Base-by-base conservation (phyloP, 768 basidiomycete species). In the Russula emetica region DNA sequence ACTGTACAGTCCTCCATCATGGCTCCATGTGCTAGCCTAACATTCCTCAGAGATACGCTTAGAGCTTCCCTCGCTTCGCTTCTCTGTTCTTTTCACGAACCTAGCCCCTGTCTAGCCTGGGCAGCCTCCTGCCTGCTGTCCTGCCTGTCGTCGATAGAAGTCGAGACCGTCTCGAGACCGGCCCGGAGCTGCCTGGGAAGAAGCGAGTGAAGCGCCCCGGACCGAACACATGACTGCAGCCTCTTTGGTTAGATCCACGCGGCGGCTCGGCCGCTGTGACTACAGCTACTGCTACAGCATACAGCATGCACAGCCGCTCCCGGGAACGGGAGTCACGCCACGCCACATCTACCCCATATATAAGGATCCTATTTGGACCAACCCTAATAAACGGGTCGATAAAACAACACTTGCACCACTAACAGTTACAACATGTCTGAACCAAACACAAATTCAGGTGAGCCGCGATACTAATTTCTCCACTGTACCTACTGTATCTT, bases 361-460 rank as follows among this genome's bases (percentile, higher is more conserved):
- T 63, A 24, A 1, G 42, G 28, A 14, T 28, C 16, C 32, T 26
- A 24, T 7, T 50, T 26, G 36, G 7, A 26, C 14, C 49, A 3
- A 26, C 14, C 49, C 49, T 8, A 26, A 26, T 24, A 7, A 16
- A 50, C 13, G 49, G 49, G 26, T 14, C 5, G 13, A 24, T 14
- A 5, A 50, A 13, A 0, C 32, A 32, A 9, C 32, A 30, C 34
- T 34, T 34, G 24, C 24, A 28, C 18, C 26, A 51, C 16, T 51
- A 18, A 36, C 36, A 36, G 26, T 28, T 28, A 5, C 5, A 32
- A 16, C 50, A 52, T 52, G 62, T 63, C 57, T 38, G 22, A 55
- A 22, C 36, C 47, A 47, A 55, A 8, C 52, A 64, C 53, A 55
- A 24, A 20, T 45, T 30, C 63, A 60, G 47, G 63, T 64, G 38